Conservation (phyloP, 441 rosid species). For the Raphanus hybrid region DNA sequence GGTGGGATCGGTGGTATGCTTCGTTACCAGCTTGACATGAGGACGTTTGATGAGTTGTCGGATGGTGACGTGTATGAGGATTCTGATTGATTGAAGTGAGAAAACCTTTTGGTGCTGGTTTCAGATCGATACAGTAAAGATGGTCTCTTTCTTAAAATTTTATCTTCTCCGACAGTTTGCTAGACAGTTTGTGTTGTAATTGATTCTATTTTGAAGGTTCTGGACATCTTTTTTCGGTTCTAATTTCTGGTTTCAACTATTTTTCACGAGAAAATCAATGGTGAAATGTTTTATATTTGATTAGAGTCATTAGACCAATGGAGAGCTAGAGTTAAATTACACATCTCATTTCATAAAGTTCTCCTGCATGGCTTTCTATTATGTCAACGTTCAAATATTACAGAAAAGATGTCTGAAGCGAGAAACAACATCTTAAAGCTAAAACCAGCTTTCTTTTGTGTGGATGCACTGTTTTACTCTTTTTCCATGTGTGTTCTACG, state of each 20-base stretch:
- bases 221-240: neutral
- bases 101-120: constrained; percentile 18
- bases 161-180: constrained; percentile 21
- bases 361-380: too few species aligned
- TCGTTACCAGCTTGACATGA: constrained; percentile 70
- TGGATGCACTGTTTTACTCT: neutral
- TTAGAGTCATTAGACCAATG: too few species aligned
- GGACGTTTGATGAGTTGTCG: constrained; percentile 66
- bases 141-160: constrained; percentile 26
- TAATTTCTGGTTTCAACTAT: neutral
- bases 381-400: too few species aligned
- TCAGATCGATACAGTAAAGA: constrained; percentile 23
- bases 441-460: too few species aligned
- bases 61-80: constrained; percentile 62
- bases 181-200: constrained; percentile 43
- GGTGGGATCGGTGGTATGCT: constrained; percentile 73
- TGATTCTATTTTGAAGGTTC: constrained; percentile 25
- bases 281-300: too few species aligned
- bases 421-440: too few species aligned
- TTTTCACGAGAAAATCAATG: too few species aligned
- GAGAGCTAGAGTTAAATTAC: too few species aligned
- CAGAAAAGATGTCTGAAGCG: too few species aligned
- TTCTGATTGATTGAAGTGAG: constrained; percentile 49
- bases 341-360: too few species aligned
- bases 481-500: neutral